phyloP scores from a whole-genome alignment of 768 basidiomycete genomes.

The Pisolithus microcarpus region DNA sequence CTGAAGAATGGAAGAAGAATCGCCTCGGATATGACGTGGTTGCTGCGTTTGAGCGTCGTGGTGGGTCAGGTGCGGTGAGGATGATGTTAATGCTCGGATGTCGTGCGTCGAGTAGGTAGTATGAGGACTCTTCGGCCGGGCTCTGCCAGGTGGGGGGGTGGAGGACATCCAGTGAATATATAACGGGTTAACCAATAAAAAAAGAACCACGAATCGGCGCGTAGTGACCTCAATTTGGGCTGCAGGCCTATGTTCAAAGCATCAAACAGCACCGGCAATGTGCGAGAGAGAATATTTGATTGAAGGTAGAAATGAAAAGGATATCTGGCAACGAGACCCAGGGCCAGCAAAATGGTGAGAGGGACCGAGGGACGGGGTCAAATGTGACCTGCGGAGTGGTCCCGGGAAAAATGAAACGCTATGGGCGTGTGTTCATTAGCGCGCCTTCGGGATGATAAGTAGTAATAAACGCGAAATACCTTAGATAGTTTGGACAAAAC shows the following conservation, averaged over 20 bases:
- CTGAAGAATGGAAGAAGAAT: neutral
- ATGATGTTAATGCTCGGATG: slow-evolving; percentile 13
- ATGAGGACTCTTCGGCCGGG: slow-evolving; percentile 8
- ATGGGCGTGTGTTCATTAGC: too few relatives aligned
- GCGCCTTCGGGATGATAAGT: too few relatives aligned
- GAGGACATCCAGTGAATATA: slow-evolving; percentile 17
- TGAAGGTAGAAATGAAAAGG: neutral
- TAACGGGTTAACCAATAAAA: slow-evolving; percentile 16
- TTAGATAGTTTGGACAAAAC: neutral
- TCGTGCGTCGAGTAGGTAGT: slow-evolving; percentile 6
- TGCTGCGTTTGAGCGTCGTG: neutral
- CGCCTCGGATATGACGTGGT: neutral
- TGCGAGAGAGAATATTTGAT: neutral
- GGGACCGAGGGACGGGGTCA: neutral
- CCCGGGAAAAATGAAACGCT: neutral
- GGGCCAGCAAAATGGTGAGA: neutral
- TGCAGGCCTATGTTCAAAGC: slow-evolving; percentile 6
- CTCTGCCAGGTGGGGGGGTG: slow-evolving; percentile 19
- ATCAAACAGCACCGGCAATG: slow-evolving; percentile 7
- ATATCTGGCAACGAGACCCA: neutral
- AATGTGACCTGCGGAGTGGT: neutral
- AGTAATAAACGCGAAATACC: neutral
- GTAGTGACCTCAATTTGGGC: slow-evolving; percentile 5
- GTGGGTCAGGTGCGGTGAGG: slow-evolving; percentile 11
- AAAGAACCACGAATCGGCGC: slow-evolving; percentile 15